Base-by-base conservation (phyloP, 306 rosid genomes). In the Vigna hirtella region DNA sequence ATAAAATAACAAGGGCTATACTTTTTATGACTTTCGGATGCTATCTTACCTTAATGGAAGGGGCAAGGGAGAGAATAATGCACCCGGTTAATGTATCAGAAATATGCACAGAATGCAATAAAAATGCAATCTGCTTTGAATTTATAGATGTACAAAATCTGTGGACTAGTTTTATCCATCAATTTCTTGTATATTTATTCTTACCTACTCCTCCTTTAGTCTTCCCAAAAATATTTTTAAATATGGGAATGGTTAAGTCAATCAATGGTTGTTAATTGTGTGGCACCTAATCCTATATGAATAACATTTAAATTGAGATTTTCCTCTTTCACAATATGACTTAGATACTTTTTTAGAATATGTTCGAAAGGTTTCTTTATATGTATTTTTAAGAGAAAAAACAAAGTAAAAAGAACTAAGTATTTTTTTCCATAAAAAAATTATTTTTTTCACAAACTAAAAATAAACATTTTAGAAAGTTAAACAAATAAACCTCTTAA, bases 41-140 rank as follows among this genome's bases (percentile, higher is more conserved):
- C 28, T 66, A 42, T 63, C 24, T 62, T 59, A 84, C 85, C 85
- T 67, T 72, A 14, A 34, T 64, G 70, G 14, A 65, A 58, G 28
- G 45, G 53, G 26, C 22, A 55, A 51, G 17, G 51, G 47, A 72
- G 65, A 67, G 45, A 77, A 69, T 51, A 47, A 34, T 50, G 36
- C 28, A 28, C 43, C 36, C 14, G 66, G 40, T 1, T 30, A 50
- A 16, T 47, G 56, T 78, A 50, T 16, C 22, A 69, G 59, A 32
- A 62, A 61, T 17, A 50, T 26, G 36, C 56, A 43, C 6, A 71
- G 64, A 30, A 4, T 30, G 32, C 0, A 7, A 9, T 43, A 4
- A 45, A 52, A 64, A 36, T 18, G 63, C 53, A 14, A 11, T 71
- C 63, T 43, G 58, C 43, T 52, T 40, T 38, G 73, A 38, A 49